These are phyloP conservation scores for Nigrospora sphaerica DNA, from an alignment of 2,329 filamentous ascomycete species.

Conservation along the genomic window DNA sequence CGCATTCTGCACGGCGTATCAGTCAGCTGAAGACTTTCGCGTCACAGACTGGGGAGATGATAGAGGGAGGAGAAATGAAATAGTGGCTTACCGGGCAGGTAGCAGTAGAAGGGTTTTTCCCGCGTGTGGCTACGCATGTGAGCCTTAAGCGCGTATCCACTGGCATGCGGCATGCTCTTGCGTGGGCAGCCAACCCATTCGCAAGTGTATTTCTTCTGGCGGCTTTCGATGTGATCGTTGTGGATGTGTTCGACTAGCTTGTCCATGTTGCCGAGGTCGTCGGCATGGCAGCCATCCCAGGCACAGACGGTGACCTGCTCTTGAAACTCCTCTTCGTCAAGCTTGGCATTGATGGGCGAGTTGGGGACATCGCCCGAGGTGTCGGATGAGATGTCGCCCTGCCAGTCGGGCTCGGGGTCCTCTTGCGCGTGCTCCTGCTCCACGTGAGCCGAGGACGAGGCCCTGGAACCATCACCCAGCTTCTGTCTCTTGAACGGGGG, in stretches of 20 bases:
- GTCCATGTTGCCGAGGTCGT: conserved; percentile 75
- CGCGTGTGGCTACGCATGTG: conserved; percentile 97
- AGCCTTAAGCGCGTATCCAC: conserved; percentile 89
- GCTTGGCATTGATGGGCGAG: conserved; percentile 58
- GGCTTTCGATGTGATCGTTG: conserved; percentile 85
- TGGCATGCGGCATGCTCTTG: conserved; percentile 88
- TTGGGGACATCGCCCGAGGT: conserved; percentile 79
- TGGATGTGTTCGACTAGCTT: conserved; percentile 77
- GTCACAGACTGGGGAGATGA: background rate
- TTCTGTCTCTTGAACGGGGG: conserved; percentile 29
- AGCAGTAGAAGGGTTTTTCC: conserved; percentile 98
- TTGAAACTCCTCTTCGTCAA: conserved; percentile 67
- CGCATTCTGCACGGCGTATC: conserved; percentile 63
- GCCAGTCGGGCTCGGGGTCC: conserved; percentile 28
- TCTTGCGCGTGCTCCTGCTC: conserved; percentile 26
- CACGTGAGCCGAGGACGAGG: conserved; percentile 42
- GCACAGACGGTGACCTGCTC: conserved; percentile 73
- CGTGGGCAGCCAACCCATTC: conserved; percentile 88
- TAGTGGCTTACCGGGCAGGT: conserved; percentile 66
- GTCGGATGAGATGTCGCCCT: conserved; percentile 77
- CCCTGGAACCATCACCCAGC: conserved; percentile 23
- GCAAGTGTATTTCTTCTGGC: conserved; percentile 96
- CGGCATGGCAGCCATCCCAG: conserved; percentile 68
- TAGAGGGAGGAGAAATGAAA: background rate
- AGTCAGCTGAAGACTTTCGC: conserved; percentile 6